phyloP scores from a whole-genome alignment of 495 filamentous ascomycete genomes.

The Aspergillus sclerotiicarbonarius region DNA sequence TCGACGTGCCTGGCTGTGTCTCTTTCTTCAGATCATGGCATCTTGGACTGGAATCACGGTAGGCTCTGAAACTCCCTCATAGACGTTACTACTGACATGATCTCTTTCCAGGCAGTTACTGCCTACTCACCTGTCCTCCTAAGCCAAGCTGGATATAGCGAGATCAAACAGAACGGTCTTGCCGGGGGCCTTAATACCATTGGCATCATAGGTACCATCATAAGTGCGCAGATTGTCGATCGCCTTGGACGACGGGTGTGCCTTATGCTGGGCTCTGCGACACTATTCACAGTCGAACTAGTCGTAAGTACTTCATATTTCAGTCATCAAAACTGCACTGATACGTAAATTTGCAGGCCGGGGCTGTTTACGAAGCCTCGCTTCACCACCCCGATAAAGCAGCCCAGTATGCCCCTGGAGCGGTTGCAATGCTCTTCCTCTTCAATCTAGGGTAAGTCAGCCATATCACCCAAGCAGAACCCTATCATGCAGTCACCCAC shows the following conservation, averaged over 20 bases:
- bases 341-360: slow-evolving; percentile 24
- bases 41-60: slow-evolving; percentile 52
- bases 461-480: neutral
- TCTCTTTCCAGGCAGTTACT: slow-evolving; percentile 30
- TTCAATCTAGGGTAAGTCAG: slow-evolving; percentile 45
- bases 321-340: neutral
- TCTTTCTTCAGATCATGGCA: slow-evolving; percentile 56
- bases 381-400: slow-evolving; percentile 28
- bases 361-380: slow-evolving; percentile 40
- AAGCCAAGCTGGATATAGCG: slow-evolving; percentile 41
- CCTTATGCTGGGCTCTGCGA: slow-evolving; percentile 38
- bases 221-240: slow-evolving; percentile 54
- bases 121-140: slow-evolving; percentile 43
- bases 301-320: slow-evolving; percentile 22
- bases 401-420: slow-evolving; percentile 41
- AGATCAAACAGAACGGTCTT: slow-evolving; percentile 48
- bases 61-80: slow-evolving; percentile 24
- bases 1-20: slow-evolving; percentile 46
- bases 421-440: slow-evolving; percentile 52
- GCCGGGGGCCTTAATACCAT: slow-evolving; percentile 54
- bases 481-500: neutral
- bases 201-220: slow-evolving; percentile 53
- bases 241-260: slow-evolving; percentile 47
- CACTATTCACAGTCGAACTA: slow-evolving; percentile 33
- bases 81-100: slow-evolving; percentile 10